A percentile compares a stretch with the other conserved stretches of the same genome.
Conservation (phyloP, 2,329 filamentous ascomycete genomes). For the Colletotrichum spinosum region DNA sequence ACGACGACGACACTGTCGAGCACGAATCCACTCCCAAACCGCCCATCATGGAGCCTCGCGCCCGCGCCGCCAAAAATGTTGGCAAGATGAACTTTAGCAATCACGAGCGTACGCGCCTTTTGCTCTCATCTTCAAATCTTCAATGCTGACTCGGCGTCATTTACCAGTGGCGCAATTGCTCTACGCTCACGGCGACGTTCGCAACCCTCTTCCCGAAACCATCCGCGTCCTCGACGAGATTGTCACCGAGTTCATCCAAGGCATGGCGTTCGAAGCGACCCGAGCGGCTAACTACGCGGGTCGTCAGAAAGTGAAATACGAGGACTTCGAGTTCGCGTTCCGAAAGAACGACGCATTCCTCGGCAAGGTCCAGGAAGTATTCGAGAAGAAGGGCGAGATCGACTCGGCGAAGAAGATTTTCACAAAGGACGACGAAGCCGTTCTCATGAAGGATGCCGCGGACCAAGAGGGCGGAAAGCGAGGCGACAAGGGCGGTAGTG, state of each 20-base stretch:
- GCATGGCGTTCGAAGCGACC: constrained; percentile 90
- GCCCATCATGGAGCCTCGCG: constrained; percentile 77
- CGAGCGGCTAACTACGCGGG: constrained; percentile 86
- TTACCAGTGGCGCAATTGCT: constrained; percentile 77
- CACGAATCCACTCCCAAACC: neutral
- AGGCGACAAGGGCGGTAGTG: constrained; percentile 46
- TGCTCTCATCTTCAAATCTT: neutral
- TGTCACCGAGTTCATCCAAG: constrained; percentile 95
- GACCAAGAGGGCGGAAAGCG: constrained; percentile 54
- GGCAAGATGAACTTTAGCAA: constrained; percentile 84
- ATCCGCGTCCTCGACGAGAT: constrained; percentile 93
- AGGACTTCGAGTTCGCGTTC: constrained; percentile 96
- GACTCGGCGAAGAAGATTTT: constrained; percentile 85
- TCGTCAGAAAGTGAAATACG: constrained; percentile 96
- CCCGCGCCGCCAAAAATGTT: constrained; percentile 82
- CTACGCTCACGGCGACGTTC: constrained; percentile 83
- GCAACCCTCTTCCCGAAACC: constrained; percentile 83
- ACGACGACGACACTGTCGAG: neutral
- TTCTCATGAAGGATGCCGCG: constrained; percentile 65
- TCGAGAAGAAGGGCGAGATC: constrained; percentile 88
- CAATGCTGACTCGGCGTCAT: too few species aligned
- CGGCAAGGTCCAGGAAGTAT: constrained; percentile 88
- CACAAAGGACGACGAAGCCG: constrained; percentile 74
- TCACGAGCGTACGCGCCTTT: constrained; percentile 70
- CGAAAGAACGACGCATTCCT: constrained; percentile 86